These are phyloP conservation scores for Bruguiera sexangula DNA, from an alignment of 345 rosid genomes.

Conservation along the genomic window DNA sequence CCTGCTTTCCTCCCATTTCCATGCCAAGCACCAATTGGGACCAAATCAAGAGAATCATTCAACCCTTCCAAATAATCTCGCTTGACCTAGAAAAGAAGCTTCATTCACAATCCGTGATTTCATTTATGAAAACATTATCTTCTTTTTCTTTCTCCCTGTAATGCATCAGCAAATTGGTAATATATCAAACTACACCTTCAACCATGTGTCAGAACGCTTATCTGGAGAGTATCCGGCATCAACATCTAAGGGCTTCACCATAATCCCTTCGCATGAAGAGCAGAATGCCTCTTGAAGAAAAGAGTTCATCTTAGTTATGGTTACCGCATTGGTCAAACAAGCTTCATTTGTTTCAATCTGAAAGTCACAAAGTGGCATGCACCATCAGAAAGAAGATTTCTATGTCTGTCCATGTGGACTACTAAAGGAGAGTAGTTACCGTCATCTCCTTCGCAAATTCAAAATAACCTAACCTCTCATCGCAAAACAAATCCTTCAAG, in stretches of 20 bases:
- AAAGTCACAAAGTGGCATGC: conserved; percentile 12
- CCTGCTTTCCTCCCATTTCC: conserved; percentile 94
- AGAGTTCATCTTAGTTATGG: conserved; percentile 41
- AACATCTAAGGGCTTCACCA: conserved; percentile 67
- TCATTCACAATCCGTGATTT: conserved; percentile 8
- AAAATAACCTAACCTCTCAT: conserved; percentile 62
- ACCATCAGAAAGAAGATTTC: not conserved
- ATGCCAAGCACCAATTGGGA: conserved; percentile 95
- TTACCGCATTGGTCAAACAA: conserved; percentile 41
- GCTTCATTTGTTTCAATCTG: conserved; percentile 64
- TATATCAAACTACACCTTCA: conserved; percentile 51
- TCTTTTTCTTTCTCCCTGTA: not conserved
- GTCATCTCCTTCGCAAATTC: conserved; percentile 64
- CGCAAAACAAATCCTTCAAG: conserved; percentile 55
- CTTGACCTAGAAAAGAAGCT: conserved; percentile 55
- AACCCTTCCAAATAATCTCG: conserved; percentile 83
- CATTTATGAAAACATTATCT: not conserved
- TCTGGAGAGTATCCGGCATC: conserved; percentile 78
- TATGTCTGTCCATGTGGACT: not conserved
- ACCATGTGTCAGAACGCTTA: conserved; percentile 82
- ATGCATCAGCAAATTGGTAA: not conserved
- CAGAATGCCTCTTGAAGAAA: conserved; percentile 69
- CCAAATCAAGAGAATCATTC: conserved; percentile 80
- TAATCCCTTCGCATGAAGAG: conserved; percentile 81
- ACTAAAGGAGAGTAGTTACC: conserved; percentile 37